Evolutionary conservation across 345 rosid species (phyloP).

Genomic region (Eucalyptus albens): DNA sequence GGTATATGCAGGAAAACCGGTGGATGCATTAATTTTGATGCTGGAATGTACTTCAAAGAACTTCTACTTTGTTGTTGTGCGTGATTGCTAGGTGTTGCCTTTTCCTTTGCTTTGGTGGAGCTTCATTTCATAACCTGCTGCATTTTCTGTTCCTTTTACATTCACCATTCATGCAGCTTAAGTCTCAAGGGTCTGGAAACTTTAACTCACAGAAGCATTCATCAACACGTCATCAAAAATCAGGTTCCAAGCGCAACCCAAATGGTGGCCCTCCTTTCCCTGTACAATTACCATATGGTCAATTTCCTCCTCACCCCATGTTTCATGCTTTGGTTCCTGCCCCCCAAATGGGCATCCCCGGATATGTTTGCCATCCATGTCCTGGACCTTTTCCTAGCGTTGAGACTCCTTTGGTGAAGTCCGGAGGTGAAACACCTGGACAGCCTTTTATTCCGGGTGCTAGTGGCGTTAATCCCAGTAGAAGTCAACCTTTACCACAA

Average conservation of each 20-base stretch:
- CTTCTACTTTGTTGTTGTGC: not conserved
- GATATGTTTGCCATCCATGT: slow-evolving; percentile 43
- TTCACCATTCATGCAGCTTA: slow-evolving; percentile 12
- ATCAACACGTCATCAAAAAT: slow-evolving; percentile 43
- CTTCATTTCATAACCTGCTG: not conserved
- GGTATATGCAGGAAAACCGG: not conserved
- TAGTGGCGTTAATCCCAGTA: slow-evolving; percentile 12
- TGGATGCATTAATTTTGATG: not conserved
- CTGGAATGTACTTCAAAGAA: not conserved
- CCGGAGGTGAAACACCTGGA: slow-evolving; percentile 45
- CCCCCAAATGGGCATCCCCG: slow-evolving; percentile 55
- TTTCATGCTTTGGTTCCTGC: slow-evolving; percentile 45
- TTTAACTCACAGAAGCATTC: slow-evolving; percentile 39
- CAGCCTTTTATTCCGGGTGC: slow-evolving; percentile 48
- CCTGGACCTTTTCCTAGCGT: slow-evolving; percentile 50
- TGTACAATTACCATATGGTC: slow-evolving; percentile 40
- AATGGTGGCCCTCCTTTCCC: slow-evolving; percentile 49
- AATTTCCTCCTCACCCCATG: slow-evolving; percentile 31
- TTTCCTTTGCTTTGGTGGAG: not conserved
- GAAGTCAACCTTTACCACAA: slow-evolving; percentile 40
- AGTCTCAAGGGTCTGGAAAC: slow-evolving; percentile 44
- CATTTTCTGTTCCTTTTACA: not conserved
- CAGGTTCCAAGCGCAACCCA: slow-evolving; percentile 50
- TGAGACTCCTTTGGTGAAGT: slow-evolving; percentile 45
- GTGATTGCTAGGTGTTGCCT: not conserved